Conservation (phyloP, 2,329 filamentous ascomycete genomes). For the Arthrobotrys musiformis region DNA sequence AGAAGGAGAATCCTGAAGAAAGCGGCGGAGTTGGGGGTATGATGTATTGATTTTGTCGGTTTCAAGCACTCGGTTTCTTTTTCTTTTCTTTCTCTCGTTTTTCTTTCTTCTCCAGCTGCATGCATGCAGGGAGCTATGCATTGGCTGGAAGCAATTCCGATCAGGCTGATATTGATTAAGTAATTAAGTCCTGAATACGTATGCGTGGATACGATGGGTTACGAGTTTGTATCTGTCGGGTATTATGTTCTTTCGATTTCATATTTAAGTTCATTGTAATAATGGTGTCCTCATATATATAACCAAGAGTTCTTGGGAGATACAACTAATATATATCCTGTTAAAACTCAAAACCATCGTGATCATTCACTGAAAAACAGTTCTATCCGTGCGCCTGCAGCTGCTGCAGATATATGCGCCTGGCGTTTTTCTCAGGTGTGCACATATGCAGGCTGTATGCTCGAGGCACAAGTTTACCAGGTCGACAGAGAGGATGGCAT, state of each 20-base stretch:
- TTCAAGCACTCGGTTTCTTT: neutral
- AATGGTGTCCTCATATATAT: neutral
- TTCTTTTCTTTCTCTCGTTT: neutral
- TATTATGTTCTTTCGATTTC: neutral
- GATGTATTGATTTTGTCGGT: constrained; percentile 13
- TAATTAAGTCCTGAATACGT: constrained; percentile 5
- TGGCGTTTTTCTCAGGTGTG: neutral
- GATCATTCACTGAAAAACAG: neutral
- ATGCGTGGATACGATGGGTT: neutral
- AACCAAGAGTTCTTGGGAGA: neutral
- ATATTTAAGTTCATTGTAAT: constrained; percentile 3
- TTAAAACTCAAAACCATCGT: too few relatives aligned
- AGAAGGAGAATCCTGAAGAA: constrained; percentile 9
- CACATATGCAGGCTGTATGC: constrained; percentile 1
- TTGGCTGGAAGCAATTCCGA: neutral
- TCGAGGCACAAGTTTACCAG: constrained; percentile 6
- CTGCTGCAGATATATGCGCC: neutral
- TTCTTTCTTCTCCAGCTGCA: neutral
- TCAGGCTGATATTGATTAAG: too few relatives aligned
- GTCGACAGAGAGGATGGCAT: neutral
- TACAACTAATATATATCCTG: neutral
- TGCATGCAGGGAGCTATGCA: neutral
- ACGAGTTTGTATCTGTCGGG: neutral
- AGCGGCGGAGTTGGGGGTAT: constrained; percentile 10
- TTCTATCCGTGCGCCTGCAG: constrained; percentile 7